Percentiles rank a stretch among this genome's conserved stretches.
Evolutionary conservation across 2,329 filamentous ascomycete species (phyloP).

Genomic region (Metarhizium sp.): DNA sequence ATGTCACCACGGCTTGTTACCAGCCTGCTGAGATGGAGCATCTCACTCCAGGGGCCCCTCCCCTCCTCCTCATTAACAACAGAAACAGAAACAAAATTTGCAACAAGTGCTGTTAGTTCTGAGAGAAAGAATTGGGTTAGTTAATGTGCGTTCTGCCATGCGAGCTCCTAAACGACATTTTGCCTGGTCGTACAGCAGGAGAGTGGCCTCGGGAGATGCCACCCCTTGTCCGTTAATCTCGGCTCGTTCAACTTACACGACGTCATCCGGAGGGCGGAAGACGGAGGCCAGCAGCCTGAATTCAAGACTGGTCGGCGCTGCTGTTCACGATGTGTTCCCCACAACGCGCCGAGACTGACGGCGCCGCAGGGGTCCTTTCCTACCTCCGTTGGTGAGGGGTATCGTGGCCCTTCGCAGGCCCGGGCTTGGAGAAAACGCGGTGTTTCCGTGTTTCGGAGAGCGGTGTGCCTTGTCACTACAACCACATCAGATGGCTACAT

Average conservation of each 20-base stretch:
- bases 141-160: not conserved
- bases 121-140: not conserved
- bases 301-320: not conserved
- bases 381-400: not conserved
- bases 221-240: not conserved
- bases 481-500: not conserved
- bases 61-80: not conserved
- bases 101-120: not conserved
- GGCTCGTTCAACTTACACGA: not conserved
- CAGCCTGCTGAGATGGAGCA: not conserved
- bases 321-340: constrained; percentile 1
- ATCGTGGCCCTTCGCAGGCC: not conserved
- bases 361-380: not conserved
- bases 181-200: not conserved
- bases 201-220: not conserved
- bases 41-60: not conserved
- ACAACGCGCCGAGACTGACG: not conserved
- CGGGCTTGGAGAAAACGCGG: not conserved
- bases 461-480: not conserved
- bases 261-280: not conserved
- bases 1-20: not conserved
- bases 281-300: not conserved
- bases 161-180: not conserved
- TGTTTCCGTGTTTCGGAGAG: constrained; percentile 1
- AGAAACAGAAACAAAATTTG: not conserved